Base-by-base conservation (phyloP, 768 basidiomycete species). In the Lactarius deliciosus region DNA sequence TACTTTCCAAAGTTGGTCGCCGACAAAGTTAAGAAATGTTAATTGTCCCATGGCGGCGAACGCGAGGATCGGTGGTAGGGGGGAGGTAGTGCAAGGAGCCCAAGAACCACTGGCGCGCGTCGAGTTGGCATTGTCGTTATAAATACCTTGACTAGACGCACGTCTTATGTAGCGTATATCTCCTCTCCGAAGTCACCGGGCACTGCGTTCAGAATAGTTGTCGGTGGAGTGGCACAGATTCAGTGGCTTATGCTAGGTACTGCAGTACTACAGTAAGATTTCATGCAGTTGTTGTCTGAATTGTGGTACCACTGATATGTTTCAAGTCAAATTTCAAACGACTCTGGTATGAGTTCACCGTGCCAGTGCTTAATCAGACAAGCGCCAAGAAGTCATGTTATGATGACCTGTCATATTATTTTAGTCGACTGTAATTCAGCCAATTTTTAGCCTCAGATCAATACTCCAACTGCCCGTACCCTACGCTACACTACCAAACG, bases 21-120 rank as follows among this genome's bases (percentile, higher is more conserved):
- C 38, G 38, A 69, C 5, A 62, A 66, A 57, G 2, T 60, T 22
- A 55, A 63, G 20, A 28, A 60, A 50, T 5, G 59, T 50, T 10
- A 43, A 30, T 61, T 38, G 55, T 11, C 43, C 69, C 69, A 70
- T 70, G 56, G 58, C n/a, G 47, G 45, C 16, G 30, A 32, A n/a
- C 34, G 32, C 8, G 22, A 57, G n/a, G 32, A 1, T 28, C 6
- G 25, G 15, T 34, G 32, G 32, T 18, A 20, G 56, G n/a, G 32
- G 32, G n/a, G 55, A 56, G 13, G 18, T 16, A 34, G 22, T 13
- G 2, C 36, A 13, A 32, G 25, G 28, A 55, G 28, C 16, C 25
- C 25, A 34, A 36, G 18, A 18, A 30, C 3, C 11, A 20, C 43
- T 20, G 22, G n/a, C 22, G 10, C 34, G 18, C 34, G 13, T 22